phyloP scores from a whole-genome alignment of 108 stramenopile genomes.

The Conticribra weissflogii region DNA sequence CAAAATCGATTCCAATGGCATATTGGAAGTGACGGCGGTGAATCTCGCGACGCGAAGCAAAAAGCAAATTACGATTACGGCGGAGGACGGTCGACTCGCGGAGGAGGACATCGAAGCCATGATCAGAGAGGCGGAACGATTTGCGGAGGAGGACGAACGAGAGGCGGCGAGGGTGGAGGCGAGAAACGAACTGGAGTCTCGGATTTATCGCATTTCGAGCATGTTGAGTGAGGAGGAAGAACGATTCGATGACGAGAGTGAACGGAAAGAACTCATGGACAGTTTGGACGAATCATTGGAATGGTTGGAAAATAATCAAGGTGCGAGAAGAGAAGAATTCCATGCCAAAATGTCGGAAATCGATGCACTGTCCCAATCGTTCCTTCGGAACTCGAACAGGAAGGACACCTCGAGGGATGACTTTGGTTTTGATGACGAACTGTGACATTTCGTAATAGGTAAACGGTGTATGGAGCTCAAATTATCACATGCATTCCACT shows the following conservation, averaged over 20 bases:
- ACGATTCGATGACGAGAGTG: constrained; percentile 72
- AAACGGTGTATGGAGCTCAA: no score
- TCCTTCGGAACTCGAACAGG: constrained; percentile 83
- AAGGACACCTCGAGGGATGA: constrained; percentile 52
- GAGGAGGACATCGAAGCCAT: constrained; percentile 96
- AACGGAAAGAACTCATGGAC: constrained; percentile 84
- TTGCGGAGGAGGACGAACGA: constrained; percentile 88
- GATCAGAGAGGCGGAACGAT: constrained; percentile 93
- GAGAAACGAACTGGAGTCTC: constrained; percentile 92
- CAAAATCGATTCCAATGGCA: constrained; percentile 96
- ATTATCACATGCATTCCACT: no score
- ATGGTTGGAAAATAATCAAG: constrained; percentile 95
- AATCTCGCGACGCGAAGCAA: constrained; percentile 94
- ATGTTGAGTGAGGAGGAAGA: constrained; percentile 89
- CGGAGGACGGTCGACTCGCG: constrained; percentile 94
- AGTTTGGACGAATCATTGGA: constrained; percentile 90
- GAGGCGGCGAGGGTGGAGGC: constrained; percentile 88
- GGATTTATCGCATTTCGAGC: constrained; percentile 92
- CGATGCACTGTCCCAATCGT: constrained; percentile 88
- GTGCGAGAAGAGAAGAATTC: constrained; percentile 90
- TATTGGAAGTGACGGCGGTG: constrained; percentile 92
- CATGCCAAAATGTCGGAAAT: constrained; percentile 88
- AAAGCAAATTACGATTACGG: constrained; percentile 96
- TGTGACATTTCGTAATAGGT: no score
- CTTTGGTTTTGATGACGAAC: constrained; percentile 74